Conservation (phyloP, 2,329 filamentous ascomycete species). For the Drechslerella coelobrocha region DNA sequence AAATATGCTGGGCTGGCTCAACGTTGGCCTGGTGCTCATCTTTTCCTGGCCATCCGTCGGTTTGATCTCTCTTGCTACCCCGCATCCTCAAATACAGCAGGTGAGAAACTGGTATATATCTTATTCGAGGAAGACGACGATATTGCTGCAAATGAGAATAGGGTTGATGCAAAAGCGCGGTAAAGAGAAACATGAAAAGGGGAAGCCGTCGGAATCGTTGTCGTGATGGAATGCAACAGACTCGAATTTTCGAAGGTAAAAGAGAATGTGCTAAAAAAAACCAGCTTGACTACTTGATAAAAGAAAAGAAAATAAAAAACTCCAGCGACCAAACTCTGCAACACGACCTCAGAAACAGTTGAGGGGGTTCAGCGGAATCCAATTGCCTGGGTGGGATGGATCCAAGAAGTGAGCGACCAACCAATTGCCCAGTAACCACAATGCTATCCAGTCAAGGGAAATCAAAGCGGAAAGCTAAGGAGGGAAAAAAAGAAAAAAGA, state of each 20-base stretch:
- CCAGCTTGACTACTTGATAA: neutral
- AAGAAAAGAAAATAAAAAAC: neutral
- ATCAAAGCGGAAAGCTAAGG: constrained; percentile 1
- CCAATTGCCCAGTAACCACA: neutral
- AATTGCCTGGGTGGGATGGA: constrained; percentile 1
- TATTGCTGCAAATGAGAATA: too few relatives aligned
- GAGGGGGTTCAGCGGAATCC: too few relatives aligned
- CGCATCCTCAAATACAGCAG: neutral
- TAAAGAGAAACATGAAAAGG: too few relatives aligned
- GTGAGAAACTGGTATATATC: neutral
- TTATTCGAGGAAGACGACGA: too few relatives aligned
- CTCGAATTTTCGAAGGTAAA: too few relatives aligned
- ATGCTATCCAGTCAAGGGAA: neutral
- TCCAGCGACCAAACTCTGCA: neutral
- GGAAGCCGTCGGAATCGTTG: too few relatives aligned
- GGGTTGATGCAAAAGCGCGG: too few relatives aligned
- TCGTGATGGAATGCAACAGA: too few relatives aligned
- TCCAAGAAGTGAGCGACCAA: neutral
- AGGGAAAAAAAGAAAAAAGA: neutral
- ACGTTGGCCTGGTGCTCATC: too few relatives aligned
- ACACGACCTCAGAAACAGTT: neutral
- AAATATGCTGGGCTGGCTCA: too few relatives aligned
- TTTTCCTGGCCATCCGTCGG: too few relatives aligned
- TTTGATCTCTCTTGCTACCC: neutral
- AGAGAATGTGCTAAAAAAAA: too few relatives aligned